Conservation (phyloP, 345 rosid genomes). For the thale cress (Arabidopsis thaliana) region DNA sequence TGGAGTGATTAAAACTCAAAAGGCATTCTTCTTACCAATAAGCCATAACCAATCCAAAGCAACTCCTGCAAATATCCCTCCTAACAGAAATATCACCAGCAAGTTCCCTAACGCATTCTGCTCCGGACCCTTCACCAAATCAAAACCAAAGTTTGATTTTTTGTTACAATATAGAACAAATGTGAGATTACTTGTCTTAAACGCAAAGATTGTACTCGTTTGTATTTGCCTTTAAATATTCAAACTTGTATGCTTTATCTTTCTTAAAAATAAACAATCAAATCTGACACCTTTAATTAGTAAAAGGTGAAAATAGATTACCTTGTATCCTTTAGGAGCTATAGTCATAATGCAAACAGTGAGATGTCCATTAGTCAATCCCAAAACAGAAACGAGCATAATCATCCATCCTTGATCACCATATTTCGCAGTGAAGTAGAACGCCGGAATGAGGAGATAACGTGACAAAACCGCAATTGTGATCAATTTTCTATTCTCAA, state of each 20-base stretch:
- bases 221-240: too few relatives aligned
- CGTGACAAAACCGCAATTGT: constrained; percentile 61
- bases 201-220: too few relatives aligned
- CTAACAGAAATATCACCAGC: constrained; percentile 66
- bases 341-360: constrained; percentile 80
- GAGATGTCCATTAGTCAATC: constrained; percentile 78
- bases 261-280: too few relatives aligned
- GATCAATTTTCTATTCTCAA: constrained; percentile 73
- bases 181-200: neutral
- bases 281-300: too few relatives aligned
- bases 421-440: constrained; percentile 86
- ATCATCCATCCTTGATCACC: constrained; percentile 97
- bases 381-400: constrained; percentile 66
- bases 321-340: constrained; percentile 70
- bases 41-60: constrained; percentile 90
- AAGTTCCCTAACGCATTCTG: constrained; percentile 89
- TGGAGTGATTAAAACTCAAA: constrained; percentile 35
- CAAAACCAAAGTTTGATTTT: neutral
- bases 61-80: constrained; percentile 76
- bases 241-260: too few relatives aligned
- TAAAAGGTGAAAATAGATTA: neutral
- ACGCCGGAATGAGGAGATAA: constrained; percentile 71
- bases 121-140: constrained; percentile 77
- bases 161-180: neutral
- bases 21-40: constrained; percentile 66